Conservation (phyloP, 768 basidiomycete genomes). For the Hygrophorus russula region DNA sequence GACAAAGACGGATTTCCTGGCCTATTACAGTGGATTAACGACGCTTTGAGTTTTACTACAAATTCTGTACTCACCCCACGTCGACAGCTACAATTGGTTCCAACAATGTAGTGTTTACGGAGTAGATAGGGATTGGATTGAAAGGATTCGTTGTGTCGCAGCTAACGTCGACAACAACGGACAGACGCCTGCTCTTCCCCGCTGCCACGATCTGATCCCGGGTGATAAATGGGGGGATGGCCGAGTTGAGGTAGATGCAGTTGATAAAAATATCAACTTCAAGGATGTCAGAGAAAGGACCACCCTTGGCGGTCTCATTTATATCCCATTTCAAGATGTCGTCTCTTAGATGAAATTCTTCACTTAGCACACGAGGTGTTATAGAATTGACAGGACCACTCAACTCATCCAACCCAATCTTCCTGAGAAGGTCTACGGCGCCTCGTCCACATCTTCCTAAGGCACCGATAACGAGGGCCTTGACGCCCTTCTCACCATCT, state of each 20-base stretch:
- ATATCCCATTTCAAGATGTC: slow-evolving; percentile 98
- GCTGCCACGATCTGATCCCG: slow-evolving; percentile 59
- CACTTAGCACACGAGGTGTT: slow-evolving; percentile 4
- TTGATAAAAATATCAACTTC: slow-evolving; percentile 98
- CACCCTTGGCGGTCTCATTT: slow-evolving; percentile 92
- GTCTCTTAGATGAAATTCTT: slow-evolving; percentile 45
- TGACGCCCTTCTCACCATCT: slow-evolving; percentile 60
- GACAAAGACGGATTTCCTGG: slow-evolving; percentile 56
- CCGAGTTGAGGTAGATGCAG: slow-evolving; percentile 91
- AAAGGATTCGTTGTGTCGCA: slow-evolving; percentile 99
- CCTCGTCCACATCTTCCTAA: slow-evolving; percentile 91
- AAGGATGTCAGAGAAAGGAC: slow-evolving; percentile 90
- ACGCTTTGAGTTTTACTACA: neutral
- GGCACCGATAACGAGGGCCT: slow-evolving; percentile 91
- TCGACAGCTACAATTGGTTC: slow-evolving; percentile 84
- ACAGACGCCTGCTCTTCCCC: slow-evolving; percentile 54
- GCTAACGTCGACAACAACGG: slow-evolving; percentile 91
- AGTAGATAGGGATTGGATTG: slow-evolving; percentile 96
- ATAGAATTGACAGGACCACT: slow-evolving; percentile 20
- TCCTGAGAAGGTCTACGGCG: slow-evolving; percentile 89
- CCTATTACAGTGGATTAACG: slow-evolving; percentile 23
- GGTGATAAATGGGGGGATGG: slow-evolving; percentile 78
- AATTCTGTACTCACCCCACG: slow-evolving; percentile 47
- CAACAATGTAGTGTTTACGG: slow-evolving; percentile 86
- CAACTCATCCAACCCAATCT: slow-evolving; percentile 90